These are phyloP conservation scores for Vaucheria bursata DNA, from an alignment of 352 stramenopile genomes.

Conservation along the genomic window DNA sequence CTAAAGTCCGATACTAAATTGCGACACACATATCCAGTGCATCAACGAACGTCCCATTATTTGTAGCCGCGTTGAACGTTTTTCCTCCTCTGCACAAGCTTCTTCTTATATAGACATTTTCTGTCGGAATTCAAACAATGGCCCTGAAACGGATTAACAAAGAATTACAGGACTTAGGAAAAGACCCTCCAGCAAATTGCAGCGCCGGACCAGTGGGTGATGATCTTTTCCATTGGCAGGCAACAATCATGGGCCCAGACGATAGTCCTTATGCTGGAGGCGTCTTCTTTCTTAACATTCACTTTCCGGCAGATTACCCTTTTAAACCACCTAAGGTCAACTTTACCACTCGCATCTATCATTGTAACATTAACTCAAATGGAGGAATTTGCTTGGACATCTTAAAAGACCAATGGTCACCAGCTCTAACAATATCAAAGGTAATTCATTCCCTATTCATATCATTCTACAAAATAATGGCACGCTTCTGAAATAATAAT, in stretches of 20 bases:
- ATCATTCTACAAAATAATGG: conserved; percentile 78
- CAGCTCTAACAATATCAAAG: conserved; percentile 93
- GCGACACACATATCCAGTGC: too few species aligned
- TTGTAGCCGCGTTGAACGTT: too few species aligned
- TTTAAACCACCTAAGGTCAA: conserved; percentile 85
- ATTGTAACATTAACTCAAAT: conserved; percentile 96
- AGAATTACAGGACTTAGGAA: conserved; percentile 82
- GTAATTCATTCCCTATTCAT: conserved; percentile 58
- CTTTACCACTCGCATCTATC: conserved; percentile 96
- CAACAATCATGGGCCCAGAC: conserved; percentile 65
- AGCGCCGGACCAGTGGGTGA: conserved; percentile 92
- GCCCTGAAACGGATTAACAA: conserved; percentile 90
- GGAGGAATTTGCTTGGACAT: conserved; percentile 96
- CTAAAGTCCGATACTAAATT: too few species aligned
- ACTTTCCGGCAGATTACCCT: conserved; percentile 97
- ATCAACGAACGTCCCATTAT: too few species aligned
- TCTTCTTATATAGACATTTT: neutral
- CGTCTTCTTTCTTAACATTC: conserved; percentile 98
- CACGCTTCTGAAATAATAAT: conserved; percentile 1
- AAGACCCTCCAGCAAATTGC: conserved; percentile 94
- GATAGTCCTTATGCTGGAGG: conserved; percentile 93
- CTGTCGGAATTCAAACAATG: conserved; percentile 55
- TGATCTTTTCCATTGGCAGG: conserved; percentile 89
- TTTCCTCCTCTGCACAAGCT: neutral
- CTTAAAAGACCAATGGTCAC: conserved; percentile 97